phyloP scores from a whole-genome alignment of 2,329 filamentous ascomycete genomes.

The Colletotrichum acutatum region DNA sequence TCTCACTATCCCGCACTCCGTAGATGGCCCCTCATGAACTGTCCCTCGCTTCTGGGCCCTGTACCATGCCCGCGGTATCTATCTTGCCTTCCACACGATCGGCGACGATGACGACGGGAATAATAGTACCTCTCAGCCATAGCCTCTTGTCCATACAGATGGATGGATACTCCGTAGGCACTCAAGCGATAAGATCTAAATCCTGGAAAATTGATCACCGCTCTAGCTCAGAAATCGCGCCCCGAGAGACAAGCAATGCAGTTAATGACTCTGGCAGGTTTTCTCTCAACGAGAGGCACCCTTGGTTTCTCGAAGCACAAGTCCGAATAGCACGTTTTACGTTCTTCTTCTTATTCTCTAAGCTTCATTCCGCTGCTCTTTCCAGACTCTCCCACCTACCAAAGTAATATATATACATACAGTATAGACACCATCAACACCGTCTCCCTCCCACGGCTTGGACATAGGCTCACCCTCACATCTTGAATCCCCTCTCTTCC shows the following conservation, averaged over 20 bases:
- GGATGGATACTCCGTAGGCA: too few relatives aligned
- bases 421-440: not conserved
- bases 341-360: not conserved
- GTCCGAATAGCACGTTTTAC: not conserved
- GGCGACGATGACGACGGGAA: not conserved
- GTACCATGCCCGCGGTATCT: not conserved
- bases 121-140: not conserved
- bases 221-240: not conserved
- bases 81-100: too few relatives aligned
- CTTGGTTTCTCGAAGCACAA: not conserved
- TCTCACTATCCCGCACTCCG: constrained; percentile 3
- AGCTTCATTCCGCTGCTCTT: too few relatives aligned
- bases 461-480: not conserved
- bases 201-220: too few relatives aligned
- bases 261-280: too few relatives aligned
- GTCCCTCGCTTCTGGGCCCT: not conserved
- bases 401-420: not conserved
- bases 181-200: too few relatives aligned
- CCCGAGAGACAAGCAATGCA: not conserved
- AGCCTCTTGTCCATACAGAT: not conserved
- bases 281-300: not conserved
- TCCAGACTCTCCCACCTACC: not conserved
- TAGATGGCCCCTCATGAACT: too few relatives aligned
- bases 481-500: not conserved
- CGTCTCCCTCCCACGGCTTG: not conserved